Evolutionary conservation across 1,284 basidiomycete genomes (phyloP).

Genomic region (Rhodotorula sp.): DNA sequence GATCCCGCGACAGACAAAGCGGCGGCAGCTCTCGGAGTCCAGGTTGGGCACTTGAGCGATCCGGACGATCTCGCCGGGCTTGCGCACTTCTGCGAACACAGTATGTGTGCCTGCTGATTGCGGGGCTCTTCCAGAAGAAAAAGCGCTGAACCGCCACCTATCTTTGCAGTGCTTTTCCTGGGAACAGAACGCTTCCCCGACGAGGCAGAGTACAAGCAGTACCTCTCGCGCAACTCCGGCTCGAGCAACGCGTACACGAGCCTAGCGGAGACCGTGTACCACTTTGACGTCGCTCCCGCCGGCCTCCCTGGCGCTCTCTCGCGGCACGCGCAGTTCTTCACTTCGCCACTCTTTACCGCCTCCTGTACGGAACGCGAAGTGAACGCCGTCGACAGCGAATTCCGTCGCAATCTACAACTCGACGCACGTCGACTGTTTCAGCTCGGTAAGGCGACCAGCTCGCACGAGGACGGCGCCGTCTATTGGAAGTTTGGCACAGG

Average conservation of each 20-base stretch:
- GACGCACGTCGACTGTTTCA: conserved; percentile 79
- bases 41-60: conserved; percentile 90
- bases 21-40: conserved; percentile 90
- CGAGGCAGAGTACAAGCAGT: conserved; percentile 88
- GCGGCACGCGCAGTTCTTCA: conserved; percentile 91
- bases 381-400: conserved; percentile 95
- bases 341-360: conserved; percentile 78
- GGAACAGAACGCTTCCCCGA: conserved; percentile 60
- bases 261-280: conserved; percentile 88
- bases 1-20: conserved; percentile 82
- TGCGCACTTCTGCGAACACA: conserved; percentile 90
- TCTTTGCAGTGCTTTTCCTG: conserved; percentile 71
- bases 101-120: neutral
- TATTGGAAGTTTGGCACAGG: conserved; percentile 60
- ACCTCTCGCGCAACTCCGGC: conserved; percentile 84
- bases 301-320: conserved; percentile 79
- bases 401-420: conserved; percentile 92
- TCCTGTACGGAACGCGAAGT: conserved; percentile 92
- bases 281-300: conserved; percentile 79
- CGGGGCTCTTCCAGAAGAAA: neutral
- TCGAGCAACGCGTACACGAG: conserved; percentile 74
- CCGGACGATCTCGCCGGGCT: conserved; percentile 78
- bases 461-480: neutral
- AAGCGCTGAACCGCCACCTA: conserved; percentile 5
- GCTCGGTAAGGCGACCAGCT: conserved; percentile 69